phyloP scores from a whole-genome alignment of 371 early-diverging fungal species.

The Apophysomyces trapeziformis region DNA sequence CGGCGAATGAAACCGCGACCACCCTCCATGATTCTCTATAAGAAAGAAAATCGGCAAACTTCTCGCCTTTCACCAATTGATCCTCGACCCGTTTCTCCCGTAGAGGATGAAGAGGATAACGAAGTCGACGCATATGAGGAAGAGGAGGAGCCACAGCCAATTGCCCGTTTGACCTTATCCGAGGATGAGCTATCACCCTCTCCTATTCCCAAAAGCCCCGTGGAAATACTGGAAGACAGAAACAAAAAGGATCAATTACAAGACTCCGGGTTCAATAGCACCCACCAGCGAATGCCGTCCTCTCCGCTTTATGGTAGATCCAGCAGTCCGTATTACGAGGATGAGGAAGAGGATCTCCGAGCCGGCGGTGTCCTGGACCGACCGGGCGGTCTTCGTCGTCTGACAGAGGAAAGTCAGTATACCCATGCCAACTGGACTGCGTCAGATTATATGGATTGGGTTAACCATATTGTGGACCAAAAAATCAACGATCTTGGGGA shows the following conservation, averaged over 20 bases:
- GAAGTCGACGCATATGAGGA: constrained; percentile 5
- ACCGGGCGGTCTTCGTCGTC: constrained; percentile 22
- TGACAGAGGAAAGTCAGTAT: constrained; percentile 22
- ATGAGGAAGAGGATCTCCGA: constrained; percentile 33
- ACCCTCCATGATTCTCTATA: constrained; percentile 54
- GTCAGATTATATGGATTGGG: constrained; percentile 52
- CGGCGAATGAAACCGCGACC: constrained; percentile 68
- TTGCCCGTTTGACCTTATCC: constrained; percentile 13
- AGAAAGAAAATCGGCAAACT: constrained; percentile 12
- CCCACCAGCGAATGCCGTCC: constrained; percentile 14
- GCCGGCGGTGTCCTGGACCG: constrained; percentile 16
- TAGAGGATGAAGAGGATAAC: constrained; percentile 8
- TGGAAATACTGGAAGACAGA: neutral
- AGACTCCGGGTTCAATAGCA: constrained; percentile 25
- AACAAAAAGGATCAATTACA: constrained; percentile 11
- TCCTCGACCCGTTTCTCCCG: neutral
- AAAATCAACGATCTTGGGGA: constrained; percentile 36
- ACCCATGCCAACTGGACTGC: neutral
- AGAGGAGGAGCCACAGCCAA: constrained; percentile 18
- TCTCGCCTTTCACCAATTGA: constrained; percentile 2
- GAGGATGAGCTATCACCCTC: constrained; percentile 14
- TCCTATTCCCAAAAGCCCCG: neutral
- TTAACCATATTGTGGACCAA: constrained; percentile 44
- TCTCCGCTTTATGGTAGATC: constrained; percentile 7
- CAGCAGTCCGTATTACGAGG: constrained; percentile 11